A percentile compares a stretch with the other conserved stretches of the same genome.
Conservation (phyloP, 1,284 basidiomycete genomes). For the Ceratobasidium papillatum region DNA sequence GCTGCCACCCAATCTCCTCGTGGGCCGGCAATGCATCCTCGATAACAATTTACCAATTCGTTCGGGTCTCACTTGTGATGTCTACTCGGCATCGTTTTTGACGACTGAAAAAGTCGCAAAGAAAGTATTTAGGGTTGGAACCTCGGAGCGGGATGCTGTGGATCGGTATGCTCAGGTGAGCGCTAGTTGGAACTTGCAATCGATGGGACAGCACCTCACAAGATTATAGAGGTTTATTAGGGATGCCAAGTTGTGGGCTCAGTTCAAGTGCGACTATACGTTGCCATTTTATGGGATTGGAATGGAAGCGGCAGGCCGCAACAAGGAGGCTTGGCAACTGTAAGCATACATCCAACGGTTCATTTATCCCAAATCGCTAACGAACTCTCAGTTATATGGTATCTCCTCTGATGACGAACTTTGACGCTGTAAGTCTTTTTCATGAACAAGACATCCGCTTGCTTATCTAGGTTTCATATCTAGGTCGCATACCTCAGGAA, state of each 20-base stretch:
- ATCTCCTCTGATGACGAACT: slow-evolving; percentile 30
- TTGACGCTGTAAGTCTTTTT: slow-evolving; percentile 2
- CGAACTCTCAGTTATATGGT: slow-evolving; percentile 27
- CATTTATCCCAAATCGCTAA: no score
- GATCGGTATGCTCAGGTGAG: slow-evolving; percentile 13
- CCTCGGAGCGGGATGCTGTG: neutral
- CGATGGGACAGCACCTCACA: neutral
- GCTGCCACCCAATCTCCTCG: slow-evolving; percentile 11
- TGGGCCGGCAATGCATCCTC: slow-evolving; percentile 14
- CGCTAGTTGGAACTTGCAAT: neutral
- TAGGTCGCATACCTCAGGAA: slow-evolving; percentile 28
- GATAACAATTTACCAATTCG: neutral
- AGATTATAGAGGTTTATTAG: neutral
- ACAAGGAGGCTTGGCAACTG: slow-evolving; percentile 8
- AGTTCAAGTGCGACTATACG: slow-evolving; percentile 29
- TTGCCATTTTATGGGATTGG: slow-evolving; percentile 38
- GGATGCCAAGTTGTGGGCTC: slow-evolving; percentile 12
- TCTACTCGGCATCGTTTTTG: slow-evolving; percentile 6
- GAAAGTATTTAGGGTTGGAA: slow-evolving; percentile 31
- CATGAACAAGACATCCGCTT: neutral
- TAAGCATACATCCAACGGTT: slow-evolving; percentile 8
- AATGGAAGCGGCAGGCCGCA: slow-evolving; percentile 5
- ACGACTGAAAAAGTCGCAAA: slow-evolving; percentile 29
- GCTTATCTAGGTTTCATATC: neutral
- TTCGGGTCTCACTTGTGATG: slow-evolving; percentile 5